These are phyloP conservation scores for Aureobasidium melanogenum DNA, from an alignment of 2,329 filamentous ascomycete species.

Conservation along the genomic window DNA sequence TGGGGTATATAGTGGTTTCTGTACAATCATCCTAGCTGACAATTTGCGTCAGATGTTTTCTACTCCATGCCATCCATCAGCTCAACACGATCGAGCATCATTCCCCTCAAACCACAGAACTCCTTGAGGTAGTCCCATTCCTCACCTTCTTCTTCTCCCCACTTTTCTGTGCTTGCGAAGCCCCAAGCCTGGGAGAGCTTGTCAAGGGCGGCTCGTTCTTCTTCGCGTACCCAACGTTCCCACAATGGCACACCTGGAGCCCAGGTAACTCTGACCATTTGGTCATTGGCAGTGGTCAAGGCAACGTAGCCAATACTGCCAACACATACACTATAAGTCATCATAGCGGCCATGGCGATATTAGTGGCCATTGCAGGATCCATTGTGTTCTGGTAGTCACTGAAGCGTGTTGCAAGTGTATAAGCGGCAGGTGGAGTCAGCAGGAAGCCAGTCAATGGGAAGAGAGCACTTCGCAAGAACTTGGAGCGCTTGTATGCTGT, in stretches of 20 bases:
- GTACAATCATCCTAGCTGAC: not conserved
- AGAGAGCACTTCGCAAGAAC: slow-evolving; percentile 52
- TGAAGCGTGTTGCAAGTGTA: slow-evolving; percentile 58
- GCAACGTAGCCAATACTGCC: slow-evolving; percentile 76
- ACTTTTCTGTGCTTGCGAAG: slow-evolving; percentile 68
- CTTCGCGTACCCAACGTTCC: slow-evolving; percentile 78
- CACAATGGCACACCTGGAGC: slow-evolving; percentile 69
- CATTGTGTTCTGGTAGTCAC: slow-evolving; percentile 64
- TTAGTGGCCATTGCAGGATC: slow-evolving; percentile 64
- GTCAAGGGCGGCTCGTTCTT: slow-evolving; percentile 81
- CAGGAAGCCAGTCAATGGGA: slow-evolving; percentile 49
- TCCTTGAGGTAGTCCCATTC: slow-evolving; percentile 85
- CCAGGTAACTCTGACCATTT: slow-evolving; percentile 93
- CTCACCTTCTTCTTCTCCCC: slow-evolving; percentile 81
- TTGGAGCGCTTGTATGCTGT: slow-evolving; percentile 60
- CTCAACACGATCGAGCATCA: slow-evolving; percentile 83
- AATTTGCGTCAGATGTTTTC: not conserved
- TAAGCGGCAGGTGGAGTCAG: slow-evolving; percentile 61
- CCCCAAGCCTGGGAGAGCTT: slow-evolving; percentile 83
- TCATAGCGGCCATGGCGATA: slow-evolving; percentile 69
- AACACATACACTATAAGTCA: slow-evolving; percentile 76
- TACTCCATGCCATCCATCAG: slow-evolving; percentile 89
- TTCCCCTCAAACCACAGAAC: slow-evolving; percentile 71
- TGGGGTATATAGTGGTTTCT: not conserved
- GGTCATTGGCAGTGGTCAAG: slow-evolving; percentile 79